Base-by-base conservation (phyloP, 768 basidiomycete genomes). In the Leccinum disarticulatum region DNA sequence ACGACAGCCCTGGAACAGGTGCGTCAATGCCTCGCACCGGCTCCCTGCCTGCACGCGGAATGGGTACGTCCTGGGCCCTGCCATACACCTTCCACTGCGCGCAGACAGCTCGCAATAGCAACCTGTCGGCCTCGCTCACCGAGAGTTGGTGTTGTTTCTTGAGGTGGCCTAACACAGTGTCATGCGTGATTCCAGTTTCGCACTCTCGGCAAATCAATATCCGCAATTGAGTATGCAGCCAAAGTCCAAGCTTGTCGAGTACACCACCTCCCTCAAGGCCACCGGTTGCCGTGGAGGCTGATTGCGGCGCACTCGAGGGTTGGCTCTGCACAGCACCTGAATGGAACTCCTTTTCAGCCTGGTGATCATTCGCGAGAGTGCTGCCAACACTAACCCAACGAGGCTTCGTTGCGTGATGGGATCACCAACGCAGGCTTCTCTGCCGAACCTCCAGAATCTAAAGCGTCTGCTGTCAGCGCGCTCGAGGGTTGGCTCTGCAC, bases 201-300 rank as follows among this genome's bases (percentile, higher is more conserved):
- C 55, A 56, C n/a, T 30, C 6, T 17, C 30, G 14, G 55, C 55
- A 56, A 15, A 56, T 50, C 4, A 56, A 28, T 17, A 56, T 35
- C 4, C 4, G 17, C 3, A 50, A 33, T 14, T 28, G 15, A 6
- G 9, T 3, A 5, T 50, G 33, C 22, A 50, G 2, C 10, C 33
- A 56, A n/a, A 56, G 15, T 10, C 55, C 55, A 2, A 56, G 35
- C 7, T 25, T 1, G 9, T 36, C 41, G 1, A 56, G 48, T 19
- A 50, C 17, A 4, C 22, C 55, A 31, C 9, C 19, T 4, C 31
- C 13, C 27, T 41, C 41, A 17, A 41, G 41, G 41, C 5, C 35
- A 14, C 35, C 35, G 13, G 35, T 35, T 35, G 10, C 35, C 35
- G 35, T 35, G 10, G 4, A 14, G 13, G 35, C 35, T 35, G 35